Evolutionary conservation across 257 asterid genomes (phyloP).

Genomic region (Mitragyna speciosa): DNA sequence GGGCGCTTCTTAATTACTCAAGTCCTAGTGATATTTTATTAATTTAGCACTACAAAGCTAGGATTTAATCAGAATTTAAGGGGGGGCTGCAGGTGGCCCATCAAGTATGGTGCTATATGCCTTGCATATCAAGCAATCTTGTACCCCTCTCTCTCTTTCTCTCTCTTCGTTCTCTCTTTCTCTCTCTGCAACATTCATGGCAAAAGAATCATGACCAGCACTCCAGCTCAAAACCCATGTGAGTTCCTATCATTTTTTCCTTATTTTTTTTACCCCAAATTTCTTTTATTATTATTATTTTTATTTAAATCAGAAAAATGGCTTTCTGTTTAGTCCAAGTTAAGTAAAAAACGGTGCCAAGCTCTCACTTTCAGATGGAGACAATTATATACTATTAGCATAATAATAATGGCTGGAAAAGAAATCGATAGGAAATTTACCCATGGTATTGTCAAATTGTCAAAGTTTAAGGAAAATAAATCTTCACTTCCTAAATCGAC

Average conservation of each 20-base stretch:
- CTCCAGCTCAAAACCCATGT: slow-evolving; percentile 80
- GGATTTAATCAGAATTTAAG: neutral
- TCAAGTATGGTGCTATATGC: slow-evolving; percentile 65
- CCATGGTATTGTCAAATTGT: neutral
- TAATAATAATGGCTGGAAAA: neutral
- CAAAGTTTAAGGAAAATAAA: neutral
- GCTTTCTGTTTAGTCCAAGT: neutral
- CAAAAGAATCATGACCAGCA: slow-evolving; percentile 69
- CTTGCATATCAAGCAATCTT: slow-evolving; percentile 88
- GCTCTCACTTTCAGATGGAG: slow-evolving; percentile 2
- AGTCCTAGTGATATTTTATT: neutral
- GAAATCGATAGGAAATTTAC: neutral
- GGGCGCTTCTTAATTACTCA: slow-evolving; percentile 11
- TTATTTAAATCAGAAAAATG: neutral
- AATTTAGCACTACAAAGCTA: neutral
- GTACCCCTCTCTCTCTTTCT: slow-evolving; percentile 10
- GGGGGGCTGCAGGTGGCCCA: slow-evolving; percentile 65
- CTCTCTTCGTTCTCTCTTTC: slow-evolving; percentile 18
- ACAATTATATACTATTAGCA: neutral
- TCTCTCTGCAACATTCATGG: slow-evolving; percentile 52
- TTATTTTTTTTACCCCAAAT: slow-evolving; percentile 17
- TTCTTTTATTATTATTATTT: neutral
- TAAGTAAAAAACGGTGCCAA: neutral
- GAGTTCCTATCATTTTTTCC: slow-evolving; percentile 65
- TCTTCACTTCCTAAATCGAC: neutral